Conservation (phyloP, 2,329 filamentous ascomycete genomes). For the Rutstroemia sp. region DNA sequence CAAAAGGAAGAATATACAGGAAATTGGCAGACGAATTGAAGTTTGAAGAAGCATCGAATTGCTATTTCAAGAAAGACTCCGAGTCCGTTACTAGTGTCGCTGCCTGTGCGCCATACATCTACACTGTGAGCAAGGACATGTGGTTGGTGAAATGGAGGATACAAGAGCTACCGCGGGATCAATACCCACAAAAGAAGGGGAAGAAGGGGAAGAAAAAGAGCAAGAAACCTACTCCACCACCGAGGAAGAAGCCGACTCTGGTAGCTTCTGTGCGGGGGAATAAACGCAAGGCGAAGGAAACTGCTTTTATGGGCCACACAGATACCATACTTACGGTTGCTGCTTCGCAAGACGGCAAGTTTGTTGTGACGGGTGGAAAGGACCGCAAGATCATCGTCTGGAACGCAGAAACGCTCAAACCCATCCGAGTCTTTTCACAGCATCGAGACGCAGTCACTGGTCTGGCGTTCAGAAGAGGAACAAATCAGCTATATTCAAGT, state of each 20-base stretch:
- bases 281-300: constrained; percentile 51
- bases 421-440: constrained; percentile 78
- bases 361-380: constrained; percentile 79
- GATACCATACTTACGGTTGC: constrained; percentile 76
- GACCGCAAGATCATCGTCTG: constrained; percentile 84
- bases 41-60: constrained; percentile 59
- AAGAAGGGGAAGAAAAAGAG: constrained; percentile 38
- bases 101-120: constrained; percentile 70
- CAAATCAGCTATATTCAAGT: constrained; percentile 86
- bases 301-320: constrained; percentile 68
- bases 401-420: constrained; percentile 71
- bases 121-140: constrained; percentile 82
- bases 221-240: constrained; percentile 50
- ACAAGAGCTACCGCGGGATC: constrained; percentile 54
- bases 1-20: constrained; percentile 83
- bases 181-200: constrained; percentile 45
- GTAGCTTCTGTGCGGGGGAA: constrained; percentile 57
- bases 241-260: constrained; percentile 54
- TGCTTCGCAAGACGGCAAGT: constrained; percentile 83
- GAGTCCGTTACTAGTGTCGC: constrained; percentile 74
- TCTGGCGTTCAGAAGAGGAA: constrained; percentile 76
- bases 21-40: constrained; percentile 67
- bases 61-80: constrained; percentile 72
- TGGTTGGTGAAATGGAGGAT: constrained; percentile 85
- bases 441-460: constrained; percentile 84